Evolutionary conservation across 148 eudicot genomes (phyloP).

Genomic region (Rhododendron williamsianum): DNA sequence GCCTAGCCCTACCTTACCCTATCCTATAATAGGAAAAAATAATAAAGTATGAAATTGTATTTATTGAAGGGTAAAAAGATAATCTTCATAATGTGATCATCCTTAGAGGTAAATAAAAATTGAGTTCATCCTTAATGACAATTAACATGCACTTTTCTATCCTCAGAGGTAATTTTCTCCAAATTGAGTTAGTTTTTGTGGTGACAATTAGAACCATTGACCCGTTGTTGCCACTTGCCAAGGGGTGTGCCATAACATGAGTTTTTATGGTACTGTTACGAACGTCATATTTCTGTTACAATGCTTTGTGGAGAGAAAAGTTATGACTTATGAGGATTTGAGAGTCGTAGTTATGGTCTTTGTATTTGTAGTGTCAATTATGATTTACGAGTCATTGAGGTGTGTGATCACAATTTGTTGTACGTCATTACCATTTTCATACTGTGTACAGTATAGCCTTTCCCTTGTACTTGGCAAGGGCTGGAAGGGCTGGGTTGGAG

Average conservation of each 20-base stretch:
- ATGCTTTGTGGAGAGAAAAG: not conserved
- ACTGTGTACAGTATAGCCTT: not conserved
- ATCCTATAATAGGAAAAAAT: no score
- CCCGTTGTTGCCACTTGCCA: not conserved
- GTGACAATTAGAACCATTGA: not conserved
- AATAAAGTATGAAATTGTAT: no score
- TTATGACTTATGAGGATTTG: not conserved
- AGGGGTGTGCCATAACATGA: not conserved
- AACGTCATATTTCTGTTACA: not conserved
- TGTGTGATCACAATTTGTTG: not conserved
- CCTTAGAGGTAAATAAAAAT: no score
- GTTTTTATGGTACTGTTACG: not conserved
- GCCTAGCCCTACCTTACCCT: no score
- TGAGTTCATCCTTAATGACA: no score
- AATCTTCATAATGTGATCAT: no score
- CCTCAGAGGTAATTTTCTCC: no score
- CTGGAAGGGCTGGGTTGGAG: not conserved
- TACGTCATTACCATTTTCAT: not conserved
- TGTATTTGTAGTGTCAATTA: not conserved
- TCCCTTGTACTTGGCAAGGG: not conserved
- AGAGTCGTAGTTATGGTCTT: not conserved
- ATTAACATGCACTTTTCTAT: no score
- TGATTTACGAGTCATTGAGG: not conserved
- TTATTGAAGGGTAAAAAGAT: no score
- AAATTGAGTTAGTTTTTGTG: not conserved